Evolutionary conservation across 768 basidiomycete species (phyloP), one percentile per base, ranked within the genome.

Genomic region (Mrakia frigida): DNA sequence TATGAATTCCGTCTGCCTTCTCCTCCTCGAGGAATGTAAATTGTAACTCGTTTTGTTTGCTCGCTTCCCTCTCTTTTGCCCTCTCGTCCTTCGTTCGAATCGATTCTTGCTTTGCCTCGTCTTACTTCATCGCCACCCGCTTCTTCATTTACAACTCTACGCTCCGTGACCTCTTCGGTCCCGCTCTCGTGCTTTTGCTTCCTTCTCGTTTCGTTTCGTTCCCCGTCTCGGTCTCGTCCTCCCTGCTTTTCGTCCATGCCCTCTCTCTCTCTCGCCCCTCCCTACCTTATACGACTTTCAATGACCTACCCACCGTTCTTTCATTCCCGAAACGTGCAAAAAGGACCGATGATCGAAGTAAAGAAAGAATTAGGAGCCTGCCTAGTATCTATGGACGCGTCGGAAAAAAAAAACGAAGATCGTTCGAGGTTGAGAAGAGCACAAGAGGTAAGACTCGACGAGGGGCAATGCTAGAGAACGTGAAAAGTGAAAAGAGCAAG

Each of bases 21-120:
- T 21, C 63, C 63, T 65, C 63, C 63, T 65, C 63, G 63, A 65
- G 63, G 63, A 21, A 65, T 65, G 63, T 65, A 65, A 65, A 11
- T 3, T 28, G 33, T n/a, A 61, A 1, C 28, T 10, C 28, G 60
- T n/a, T 21, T 7, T n/a, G n/a, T n/a, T 50, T 21, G 46, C 46
- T 50, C 5, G 46, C 46, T 56, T 3, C 6, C n/a, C 56, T 25
- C 56, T 56, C 23, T 1, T 28, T 56, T 56, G 25, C 9, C 56
- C 50, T n/a, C 53, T 56, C 56, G 1, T 28, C 28, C 13, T 3
- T 56, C 25, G 25, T 10, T 56, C 56, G 43, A n/a, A n/a, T n/a
- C n/a, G n/a, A n/a, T n/a, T n/a, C n/a, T n/a, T n/a, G n/a, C n/a
- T n/a, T n/a, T n/a, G n/a, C n/a, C n/a, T n/a, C n/a, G n/a, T 50